A percentile compares a stretch with the other conserved stretches of the same genome.
These are phyloP conservation scores for Pulveroboletus sp. DNA, from an alignment of 768 basidiomycete genomes.

Conservation along the genomic window DNA sequence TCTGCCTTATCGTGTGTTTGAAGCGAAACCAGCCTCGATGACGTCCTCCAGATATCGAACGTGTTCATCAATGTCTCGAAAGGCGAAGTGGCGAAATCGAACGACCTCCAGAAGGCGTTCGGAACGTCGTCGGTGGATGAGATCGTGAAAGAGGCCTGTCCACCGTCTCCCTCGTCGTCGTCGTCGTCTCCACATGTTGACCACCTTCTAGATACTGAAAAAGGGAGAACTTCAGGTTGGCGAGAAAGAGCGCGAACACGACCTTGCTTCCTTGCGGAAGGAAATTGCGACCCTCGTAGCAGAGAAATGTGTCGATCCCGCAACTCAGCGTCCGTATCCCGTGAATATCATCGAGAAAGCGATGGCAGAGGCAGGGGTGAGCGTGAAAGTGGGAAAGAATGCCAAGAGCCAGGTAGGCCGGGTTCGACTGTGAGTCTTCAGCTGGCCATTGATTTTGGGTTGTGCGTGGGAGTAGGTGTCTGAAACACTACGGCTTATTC, in stretches of 20 bases:
- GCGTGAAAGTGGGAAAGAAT: slow-evolving; percentile 80
- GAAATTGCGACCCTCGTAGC: slow-evolving; percentile 95
- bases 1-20: slow-evolving; percentile 4
- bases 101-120: slow-evolving; percentile 91
- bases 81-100: slow-evolving; percentile 84
- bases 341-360: slow-evolving; percentile 97
- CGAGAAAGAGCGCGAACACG: slow-evolving; percentile 94
- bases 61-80: slow-evolving; percentile 97
- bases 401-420: slow-evolving; percentile 84
- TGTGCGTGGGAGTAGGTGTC: slow-evolving; percentile 54
- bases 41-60: slow-evolving; percentile 93
- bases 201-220: slow-evolving; percentile 67
- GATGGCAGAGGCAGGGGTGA: slow-evolving; percentile 92
- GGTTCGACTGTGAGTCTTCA: neutral
- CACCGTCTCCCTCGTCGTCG: neutral
- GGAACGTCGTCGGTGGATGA: slow-evolving; percentile 65
- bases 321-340: slow-evolving; percentile 83
- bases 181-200: neutral
- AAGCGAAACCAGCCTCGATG: slow-evolving; percentile 89
- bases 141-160: slow-evolving; percentile 73
- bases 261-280: slow-evolving; percentile 70
- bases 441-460: neutral
- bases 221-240: slow-evolving; percentile 97
- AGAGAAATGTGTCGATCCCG: slow-evolving; percentile 93
- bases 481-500: slow-evolving; percentile 81